These are phyloP conservation scores for Amanita inopinata DNA, from an alignment of 768 basidiomycete genomes.

Conservation along the genomic window DNA sequence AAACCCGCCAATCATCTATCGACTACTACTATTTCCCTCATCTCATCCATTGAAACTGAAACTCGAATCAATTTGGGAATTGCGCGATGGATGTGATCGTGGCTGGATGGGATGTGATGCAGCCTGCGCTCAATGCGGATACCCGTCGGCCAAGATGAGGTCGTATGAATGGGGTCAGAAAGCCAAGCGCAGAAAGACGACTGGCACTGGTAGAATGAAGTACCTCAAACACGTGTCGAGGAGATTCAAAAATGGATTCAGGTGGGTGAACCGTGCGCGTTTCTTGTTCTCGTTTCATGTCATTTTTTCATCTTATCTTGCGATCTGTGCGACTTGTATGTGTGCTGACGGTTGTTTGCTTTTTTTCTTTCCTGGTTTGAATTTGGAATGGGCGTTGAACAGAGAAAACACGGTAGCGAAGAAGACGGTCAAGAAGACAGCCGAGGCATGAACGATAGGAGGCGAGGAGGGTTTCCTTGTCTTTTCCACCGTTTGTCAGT, in stretches of 20 bases:
- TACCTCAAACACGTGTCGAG: conserved; percentile 89
- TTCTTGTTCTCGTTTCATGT: background rate
- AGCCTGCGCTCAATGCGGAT: conserved; percentile 96
- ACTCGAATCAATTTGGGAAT: too few relatives aligned
- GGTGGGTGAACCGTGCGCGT: conserved; percentile 48
- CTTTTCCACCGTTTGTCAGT: too few relatives aligned
- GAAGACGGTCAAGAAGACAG: conserved; percentile 62
- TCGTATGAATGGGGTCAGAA: conserved; percentile 98
- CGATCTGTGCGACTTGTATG: background rate
- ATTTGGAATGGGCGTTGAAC: conserved; percentile 7
- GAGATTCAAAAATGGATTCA: conserved; percentile 98
- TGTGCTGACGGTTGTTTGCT: background rate
- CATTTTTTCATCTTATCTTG: too few relatives aligned
- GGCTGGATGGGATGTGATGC: background rate
- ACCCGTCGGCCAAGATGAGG: conserved; percentile 90
- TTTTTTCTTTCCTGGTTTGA: background rate
- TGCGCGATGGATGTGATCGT: too few relatives aligned
- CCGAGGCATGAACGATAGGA: conserved; percentile 31
- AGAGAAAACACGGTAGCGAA: conserved; percentile 90
- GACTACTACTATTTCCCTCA: too few relatives aligned
- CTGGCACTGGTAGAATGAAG: conserved; percentile 93
- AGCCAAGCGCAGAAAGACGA: conserved; percentile 99
- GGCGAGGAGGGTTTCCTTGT: background rate
- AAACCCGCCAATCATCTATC: too few relatives aligned
- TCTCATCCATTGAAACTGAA: too few relatives aligned